Evolutionary conservation across 805 yeast species (phyloP).

Genomic region (Wickerhamiella bombiphila): DNA sequence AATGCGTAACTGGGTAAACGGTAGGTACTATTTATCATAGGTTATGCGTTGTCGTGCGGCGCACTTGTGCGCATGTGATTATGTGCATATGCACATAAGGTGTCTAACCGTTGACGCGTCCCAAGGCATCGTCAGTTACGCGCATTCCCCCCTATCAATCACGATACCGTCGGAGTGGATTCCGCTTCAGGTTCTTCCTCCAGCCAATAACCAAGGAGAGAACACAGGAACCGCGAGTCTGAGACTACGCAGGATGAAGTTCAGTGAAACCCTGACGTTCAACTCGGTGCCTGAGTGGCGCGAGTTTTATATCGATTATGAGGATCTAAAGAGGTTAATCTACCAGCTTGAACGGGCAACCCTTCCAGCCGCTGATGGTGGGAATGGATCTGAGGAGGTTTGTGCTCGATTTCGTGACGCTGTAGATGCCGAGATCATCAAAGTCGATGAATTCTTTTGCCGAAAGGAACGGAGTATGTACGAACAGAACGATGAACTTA

Average conservation of each 20-base stretch:
- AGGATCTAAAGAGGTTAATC: conserved; percentile 70
- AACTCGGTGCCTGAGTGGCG: conserved; percentile 99
- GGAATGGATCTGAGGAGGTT: conserved; percentile 2
- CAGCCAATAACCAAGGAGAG: neutral
- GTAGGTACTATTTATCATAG: too few species aligned
- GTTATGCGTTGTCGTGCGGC: too few species aligned
- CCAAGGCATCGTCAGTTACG: too few species aligned
- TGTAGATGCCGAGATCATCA: conserved; percentile 58
- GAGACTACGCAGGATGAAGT: conserved; percentile 49
- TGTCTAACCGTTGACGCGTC: too few species aligned
- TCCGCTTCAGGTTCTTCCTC: neutral
- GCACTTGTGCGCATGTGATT: too few species aligned
- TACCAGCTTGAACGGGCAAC: conserved; percentile 66
- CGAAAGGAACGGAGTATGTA: conserved; percentile 48
- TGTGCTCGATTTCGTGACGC: conserved; percentile 40
- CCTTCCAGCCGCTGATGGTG: conserved; percentile 18
- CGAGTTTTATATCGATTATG: conserved; percentile 77
- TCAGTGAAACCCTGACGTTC: conserved; percentile 86
- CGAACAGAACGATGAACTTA: conserved; percentile 39
- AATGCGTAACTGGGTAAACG: too few species aligned
- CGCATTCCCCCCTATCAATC: too few species aligned
- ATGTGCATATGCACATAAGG: too few species aligned
- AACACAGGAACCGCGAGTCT: too few species aligned
- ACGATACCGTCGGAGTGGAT: neutral
- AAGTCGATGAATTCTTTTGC: conserved; percentile 62